phyloP scores from a whole-genome alignment of 2,329 filamentous ascomycete genomes.

The Aspergillus sp. region DNA sequence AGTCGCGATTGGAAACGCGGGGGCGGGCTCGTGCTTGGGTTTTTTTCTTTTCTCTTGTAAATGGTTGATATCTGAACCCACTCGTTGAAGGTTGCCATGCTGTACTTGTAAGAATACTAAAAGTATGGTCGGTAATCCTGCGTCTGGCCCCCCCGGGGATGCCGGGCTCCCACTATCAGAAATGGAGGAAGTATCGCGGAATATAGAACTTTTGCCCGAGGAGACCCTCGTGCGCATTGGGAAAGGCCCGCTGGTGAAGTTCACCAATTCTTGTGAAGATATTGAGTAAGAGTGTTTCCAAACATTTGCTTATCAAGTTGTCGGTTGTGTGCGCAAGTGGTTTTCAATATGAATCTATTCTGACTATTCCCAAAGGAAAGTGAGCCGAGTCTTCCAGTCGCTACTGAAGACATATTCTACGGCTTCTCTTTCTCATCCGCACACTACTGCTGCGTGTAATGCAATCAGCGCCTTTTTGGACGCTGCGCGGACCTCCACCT shows the following conservation, averaged over 20 bases:
- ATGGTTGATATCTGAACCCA: neutral
- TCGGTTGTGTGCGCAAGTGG: too few relatives aligned
- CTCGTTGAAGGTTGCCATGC: constrained; percentile 8
- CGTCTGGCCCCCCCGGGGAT: constrained; percentile 16
- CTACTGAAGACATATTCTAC: constrained; percentile 45
- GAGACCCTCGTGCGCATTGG: constrained; percentile 36
- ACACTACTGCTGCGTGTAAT: constrained; percentile 48
- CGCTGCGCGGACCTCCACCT: constrained; percentile 35
- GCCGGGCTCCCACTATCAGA: constrained; percentile 11
- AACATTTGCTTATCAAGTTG: neutral
- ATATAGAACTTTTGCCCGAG: constrained; percentile 39
- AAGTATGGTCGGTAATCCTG: constrained; percentile 27
- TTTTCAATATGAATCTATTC: neutral
- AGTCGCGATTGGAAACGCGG: constrained; percentile 30
- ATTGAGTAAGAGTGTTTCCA: constrained; percentile 33
- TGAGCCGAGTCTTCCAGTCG: constrained; percentile 41
- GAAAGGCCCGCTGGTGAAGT: constrained; percentile 40
- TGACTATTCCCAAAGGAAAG: constrained; percentile 27
- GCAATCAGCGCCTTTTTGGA: constrained; percentile 48
- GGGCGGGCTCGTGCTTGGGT: constrained; percentile 20
- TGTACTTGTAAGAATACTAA: constrained; percentile 20
- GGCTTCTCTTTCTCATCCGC: constrained; percentile 40
- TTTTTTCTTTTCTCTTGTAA: constrained; percentile 12
- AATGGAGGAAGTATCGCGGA: constrained; percentile 37
- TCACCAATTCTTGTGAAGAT: constrained; percentile 34